phyloP scores from a whole-genome alignment of 2,329 filamentous ascomycete genomes.

The Leptographium lundbergii region DNA sequence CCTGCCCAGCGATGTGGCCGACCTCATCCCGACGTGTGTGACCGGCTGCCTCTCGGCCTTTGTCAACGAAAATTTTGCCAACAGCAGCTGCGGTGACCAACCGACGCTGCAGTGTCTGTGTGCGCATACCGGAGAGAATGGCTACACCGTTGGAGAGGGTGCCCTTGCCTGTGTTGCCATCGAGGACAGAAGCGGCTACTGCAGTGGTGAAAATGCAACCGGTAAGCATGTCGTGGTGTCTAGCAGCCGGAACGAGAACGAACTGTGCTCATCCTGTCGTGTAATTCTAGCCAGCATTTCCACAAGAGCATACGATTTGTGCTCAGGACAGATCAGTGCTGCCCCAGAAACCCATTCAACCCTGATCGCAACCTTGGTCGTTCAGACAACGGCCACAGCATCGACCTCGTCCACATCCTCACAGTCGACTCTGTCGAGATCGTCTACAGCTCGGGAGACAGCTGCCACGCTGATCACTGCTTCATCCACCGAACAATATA shows the following conservation, averaged over 20 bases:
- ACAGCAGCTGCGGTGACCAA: constrained; percentile 31
- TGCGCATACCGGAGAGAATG: constrained; percentile 40
- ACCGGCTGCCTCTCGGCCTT: constrained; percentile 49
- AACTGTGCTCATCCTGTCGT: background rate
- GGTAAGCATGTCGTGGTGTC: constrained; percentile 19
- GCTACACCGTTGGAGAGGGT: constrained; percentile 60
- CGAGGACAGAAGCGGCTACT: constrained; percentile 35
- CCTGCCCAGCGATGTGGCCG: constrained; percentile 25
- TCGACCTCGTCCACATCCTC: background rate
- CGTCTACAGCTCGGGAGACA: constrained; percentile 22
- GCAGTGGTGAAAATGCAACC: constrained; percentile 30
- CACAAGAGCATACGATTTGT: constrained; percentile 45
- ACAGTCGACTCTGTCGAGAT: background rate
- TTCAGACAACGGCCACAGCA: constrained; percentile 13
- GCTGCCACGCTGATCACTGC: background rate
- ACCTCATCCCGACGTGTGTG: constrained; percentile 45
- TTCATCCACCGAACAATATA: background rate
- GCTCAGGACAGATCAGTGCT: constrained; percentile 34
- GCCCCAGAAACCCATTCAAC: constrained; percentile 44
- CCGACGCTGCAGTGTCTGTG: constrained; percentile 53
- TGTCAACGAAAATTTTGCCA: constrained; percentile 44
- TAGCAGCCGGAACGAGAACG: background rate
- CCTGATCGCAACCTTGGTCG: constrained; percentile 43
- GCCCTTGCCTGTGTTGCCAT: constrained; percentile 54
- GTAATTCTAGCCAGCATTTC: constrained; percentile 14